Percentiles rank a stretch among this genome's conserved stretches.
phyloP scores from a whole-genome alignment of 371 early-diverging fungal species.

The Parasitella parasitica region DNA sequence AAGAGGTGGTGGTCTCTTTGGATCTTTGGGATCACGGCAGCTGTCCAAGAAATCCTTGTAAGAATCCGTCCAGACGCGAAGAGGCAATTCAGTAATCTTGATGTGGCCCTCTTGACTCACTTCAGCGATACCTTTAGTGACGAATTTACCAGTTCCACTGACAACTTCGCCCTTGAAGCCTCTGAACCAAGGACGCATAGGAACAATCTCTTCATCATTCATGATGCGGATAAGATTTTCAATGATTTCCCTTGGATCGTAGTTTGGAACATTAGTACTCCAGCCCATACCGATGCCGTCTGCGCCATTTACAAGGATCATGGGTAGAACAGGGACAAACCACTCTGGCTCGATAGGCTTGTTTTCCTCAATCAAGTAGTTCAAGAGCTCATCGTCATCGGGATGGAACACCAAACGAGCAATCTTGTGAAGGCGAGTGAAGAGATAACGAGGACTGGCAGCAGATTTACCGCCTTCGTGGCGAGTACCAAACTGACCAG shows the following conservation, averaged over 20 bases:
- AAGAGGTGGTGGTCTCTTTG: constrained; percentile 30
- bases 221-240: constrained; percentile 89
- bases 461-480: constrained; percentile 98
- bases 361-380: constrained; percentile 95
- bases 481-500: constrained; percentile 98
- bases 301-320: constrained; percentile 97
- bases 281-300: constrained; percentile 99
- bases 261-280: constrained; percentile 84
- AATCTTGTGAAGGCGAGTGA: constrained; percentile 81
- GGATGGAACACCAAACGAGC: constrained; percentile 86
- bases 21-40: constrained; percentile 41
- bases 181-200: constrained; percentile 97
- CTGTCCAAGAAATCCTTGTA: constrained; percentile 92
- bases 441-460: constrained; percentile 98
- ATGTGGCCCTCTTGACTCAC: constrained; percentile 76
- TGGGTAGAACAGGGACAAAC: constrained; percentile 97
- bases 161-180: constrained; percentile 88
- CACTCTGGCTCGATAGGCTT: constrained; percentile 95
- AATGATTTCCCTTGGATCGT: constrained; percentile 94
- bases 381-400: constrained; percentile 89
- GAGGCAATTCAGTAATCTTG: constrained; percentile 94
- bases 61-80: constrained; percentile 92
- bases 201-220: constrained; percentile 66
- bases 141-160: constrained; percentile 62
- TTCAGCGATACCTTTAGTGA: constrained; percentile 72